Evolutionary conservation across 2,329 filamentous ascomycete genomes (phyloP).

Genomic region (Colletotrichum sp.): DNA sequence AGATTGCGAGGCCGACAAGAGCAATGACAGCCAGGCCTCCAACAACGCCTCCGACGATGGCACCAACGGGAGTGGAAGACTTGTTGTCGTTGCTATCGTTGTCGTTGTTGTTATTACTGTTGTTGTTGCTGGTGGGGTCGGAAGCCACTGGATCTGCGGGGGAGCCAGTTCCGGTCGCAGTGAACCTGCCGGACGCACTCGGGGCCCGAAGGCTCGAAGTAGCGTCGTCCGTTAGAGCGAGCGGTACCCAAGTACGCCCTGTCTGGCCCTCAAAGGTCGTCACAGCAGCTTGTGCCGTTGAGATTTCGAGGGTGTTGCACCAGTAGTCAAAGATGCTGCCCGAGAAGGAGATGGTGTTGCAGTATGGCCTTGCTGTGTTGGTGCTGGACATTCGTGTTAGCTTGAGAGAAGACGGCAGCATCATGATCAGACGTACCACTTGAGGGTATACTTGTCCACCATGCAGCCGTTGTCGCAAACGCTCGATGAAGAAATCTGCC

Average conservation of each 20-base stretch:
- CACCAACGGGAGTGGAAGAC: conserved; percentile 31
- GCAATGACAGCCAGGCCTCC: conserved; percentile 39
- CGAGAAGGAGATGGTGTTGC: conserved; percentile 50
- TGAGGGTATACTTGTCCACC: conserved; percentile 44
- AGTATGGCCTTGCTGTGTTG: conserved; percentile 38
- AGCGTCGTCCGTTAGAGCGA: conserved; percentile 11
- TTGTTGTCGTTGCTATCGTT: not conserved
- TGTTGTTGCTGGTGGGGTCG: conserved; percentile 10
- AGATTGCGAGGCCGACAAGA: conserved; percentile 31
- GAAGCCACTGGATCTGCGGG: not conserved
- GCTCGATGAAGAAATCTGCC: conserved; percentile 35
- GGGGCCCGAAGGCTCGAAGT: not conserved
- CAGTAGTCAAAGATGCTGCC: conserved; percentile 48
- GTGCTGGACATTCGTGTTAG: conserved; percentile 39
- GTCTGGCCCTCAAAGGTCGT: conserved; percentile 48
- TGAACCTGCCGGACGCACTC: not conserved
- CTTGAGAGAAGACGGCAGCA: not conserved
- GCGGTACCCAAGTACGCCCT: conserved; percentile 30
- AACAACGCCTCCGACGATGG: conserved; percentile 43
- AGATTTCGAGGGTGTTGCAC: conserved; percentile 40
- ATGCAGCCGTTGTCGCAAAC: conserved; percentile 45
- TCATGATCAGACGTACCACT: conserved; percentile 44
- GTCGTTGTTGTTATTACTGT: not conserved
- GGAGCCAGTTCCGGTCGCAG: not conserved
- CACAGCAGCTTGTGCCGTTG: conserved; percentile 36